Conservation (phyloP, 108 stramenopile genomes). For the Hondaea fermentalgiana region DNA sequence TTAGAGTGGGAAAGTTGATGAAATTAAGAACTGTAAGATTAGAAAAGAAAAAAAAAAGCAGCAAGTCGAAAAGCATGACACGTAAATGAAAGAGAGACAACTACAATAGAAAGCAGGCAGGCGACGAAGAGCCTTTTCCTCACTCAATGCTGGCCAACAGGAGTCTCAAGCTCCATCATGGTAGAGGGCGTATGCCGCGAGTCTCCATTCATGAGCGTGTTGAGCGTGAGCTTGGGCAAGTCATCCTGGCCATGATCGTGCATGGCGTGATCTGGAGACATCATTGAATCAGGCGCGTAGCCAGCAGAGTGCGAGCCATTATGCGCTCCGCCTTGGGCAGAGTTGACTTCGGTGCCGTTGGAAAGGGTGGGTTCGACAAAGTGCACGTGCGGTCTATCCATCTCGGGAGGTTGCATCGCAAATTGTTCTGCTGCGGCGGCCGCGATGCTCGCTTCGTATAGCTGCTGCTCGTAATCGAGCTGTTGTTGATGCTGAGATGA, state of each 20-base stretch:
- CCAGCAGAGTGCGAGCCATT: not conserved
- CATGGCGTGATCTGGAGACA: not conserved
- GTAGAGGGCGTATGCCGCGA: not conserved
- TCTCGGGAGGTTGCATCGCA: not conserved
- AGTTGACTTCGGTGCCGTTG: not conserved
- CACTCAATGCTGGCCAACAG: not conserved
- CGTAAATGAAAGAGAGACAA: too few species aligned
- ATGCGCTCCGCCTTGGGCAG: not conserved
- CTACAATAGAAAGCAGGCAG: too few species aligned
- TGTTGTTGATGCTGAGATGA: not conserved
- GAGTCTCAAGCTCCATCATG: conserved; percentile 11
- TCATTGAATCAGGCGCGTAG: too few species aligned
- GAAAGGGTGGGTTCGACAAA: not conserved
- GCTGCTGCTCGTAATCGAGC: not conserved
- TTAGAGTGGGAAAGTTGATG: too few species aligned
- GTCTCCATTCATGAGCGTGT: not conserved
- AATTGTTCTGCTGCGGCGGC: not conserved
- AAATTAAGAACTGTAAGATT: too few species aligned
- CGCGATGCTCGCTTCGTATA: not conserved
- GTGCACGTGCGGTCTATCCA: not conserved
- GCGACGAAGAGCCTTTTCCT: too few species aligned
- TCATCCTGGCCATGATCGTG: not conserved
- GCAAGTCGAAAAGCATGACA: too few species aligned
- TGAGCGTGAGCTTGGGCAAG: conserved; percentile 4
- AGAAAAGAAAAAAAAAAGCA: too few species aligned